Evolutionary conservation across 2,329 filamentous ascomycete genomes (phyloP), one percentile per base, ranked within the genome.

Genomic region (Helotiales sp.): DNA sequence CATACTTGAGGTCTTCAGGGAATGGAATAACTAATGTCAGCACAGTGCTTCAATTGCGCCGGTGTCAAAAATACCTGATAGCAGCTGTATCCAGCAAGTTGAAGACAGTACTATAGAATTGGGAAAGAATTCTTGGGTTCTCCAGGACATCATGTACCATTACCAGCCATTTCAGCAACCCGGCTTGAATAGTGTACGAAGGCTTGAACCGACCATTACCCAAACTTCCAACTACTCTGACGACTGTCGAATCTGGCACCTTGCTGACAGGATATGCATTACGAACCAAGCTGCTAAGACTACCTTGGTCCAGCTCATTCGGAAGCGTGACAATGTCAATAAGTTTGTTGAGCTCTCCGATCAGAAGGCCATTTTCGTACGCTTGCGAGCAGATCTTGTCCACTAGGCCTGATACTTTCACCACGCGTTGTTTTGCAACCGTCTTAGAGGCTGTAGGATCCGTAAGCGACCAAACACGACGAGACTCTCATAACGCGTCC

Each of bases 61-160:
- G n/a, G 25, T 25, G 30, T 27, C 29, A 17, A 7, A n/a, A 65
- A 52, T 75, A 89, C 80, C 89, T 82, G 59, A 92, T 82, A 58
- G 85, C 88, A 51, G 90, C 87, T 67, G 90, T 93, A 68, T 96
- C 90, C 5, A 96, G 79, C 63, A 93, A 77, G 62, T 90, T 90
- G 70, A 96, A 96, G 3, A 96, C 73, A 17, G 93, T 83, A 0
- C 85, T 79, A 67, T 96, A 96, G 1, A 88, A 76, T 60, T 85
- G 86, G 5, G 86, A 86, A 49, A 96, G 73, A 8, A 87, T 75
- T 6, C 75, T 76, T 46, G 82, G 80, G 38, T 85, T 81, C 54
- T 90, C 84, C 19, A 95, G 73, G 46, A 87, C 76, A 65, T 91
- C 87, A 68, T 93, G 86, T 3, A 91, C 81, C 74, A 90, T 84